Evolutionary conservation across 495 filamentous ascomycete genomes (phyloP).

Genomic region (Physcia stellaris): DNA sequence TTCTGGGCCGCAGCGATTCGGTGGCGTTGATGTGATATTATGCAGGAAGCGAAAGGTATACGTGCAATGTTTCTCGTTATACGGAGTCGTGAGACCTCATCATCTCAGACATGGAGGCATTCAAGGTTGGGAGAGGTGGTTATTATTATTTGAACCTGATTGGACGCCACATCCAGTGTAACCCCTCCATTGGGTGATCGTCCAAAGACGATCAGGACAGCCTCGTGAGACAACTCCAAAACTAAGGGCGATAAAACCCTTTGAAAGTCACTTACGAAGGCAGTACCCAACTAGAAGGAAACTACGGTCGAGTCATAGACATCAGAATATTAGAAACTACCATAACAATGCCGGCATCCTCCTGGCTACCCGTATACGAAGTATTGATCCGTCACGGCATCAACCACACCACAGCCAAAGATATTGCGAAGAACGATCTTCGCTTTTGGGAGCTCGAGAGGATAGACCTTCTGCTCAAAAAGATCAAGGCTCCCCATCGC

Average conservation of each 20-base stretch:
- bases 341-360: not conserved
- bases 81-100: too few relatives aligned
- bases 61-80: too few relatives aligned
- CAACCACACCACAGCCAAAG: not conserved
- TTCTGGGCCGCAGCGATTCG: not conserved
- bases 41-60: too few relatives aligned
- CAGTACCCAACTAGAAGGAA: too few relatives aligned
- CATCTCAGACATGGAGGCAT: too few relatives aligned
- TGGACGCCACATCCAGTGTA: too few relatives aligned
- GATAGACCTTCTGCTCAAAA: not conserved
- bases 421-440: not conserved
- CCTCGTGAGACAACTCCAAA: too few relatives aligned
- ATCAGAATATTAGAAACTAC: not conserved
- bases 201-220: too few relatives aligned
- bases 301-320: too few relatives aligned
- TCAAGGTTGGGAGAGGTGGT: too few relatives aligned
- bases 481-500: not conserved
- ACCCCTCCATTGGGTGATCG: too few relatives aligned
- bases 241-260: not conserved
- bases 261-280: not conserved
- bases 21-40: not conserved
- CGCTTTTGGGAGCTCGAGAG: not conserved
- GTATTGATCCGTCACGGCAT: constrained; percentile 1
- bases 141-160: too few relatives aligned
- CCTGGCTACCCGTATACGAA: not conserved